Percentiles rank a stretch among this genome's conserved stretches.
Evolutionary conservation across 192 early-diverging fungal species (phyloP).

Genomic region (Mortierella alpina): DNA sequence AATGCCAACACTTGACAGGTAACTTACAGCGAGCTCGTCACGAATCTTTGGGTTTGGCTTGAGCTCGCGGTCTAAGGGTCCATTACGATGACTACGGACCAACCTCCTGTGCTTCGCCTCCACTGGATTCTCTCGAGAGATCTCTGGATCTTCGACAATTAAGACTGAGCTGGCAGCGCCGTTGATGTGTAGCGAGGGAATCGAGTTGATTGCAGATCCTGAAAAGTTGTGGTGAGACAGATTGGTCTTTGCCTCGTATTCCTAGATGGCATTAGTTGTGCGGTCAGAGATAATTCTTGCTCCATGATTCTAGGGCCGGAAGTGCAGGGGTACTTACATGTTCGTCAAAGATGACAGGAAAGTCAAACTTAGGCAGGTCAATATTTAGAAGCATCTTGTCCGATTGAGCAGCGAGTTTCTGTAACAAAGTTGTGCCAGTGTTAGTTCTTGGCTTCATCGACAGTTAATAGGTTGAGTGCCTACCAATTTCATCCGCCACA

Average conservation of each 20-base stretch:
- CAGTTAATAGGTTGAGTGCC: too few relatives aligned
- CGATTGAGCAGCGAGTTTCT: constrained; percentile 63
- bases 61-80: constrained; percentile 90
- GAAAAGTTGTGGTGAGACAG: constrained; percentile 18
- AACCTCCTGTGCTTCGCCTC: constrained; percentile 95
- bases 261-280: constrained; percentile 50
- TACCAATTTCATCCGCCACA: constrained; percentile 1
- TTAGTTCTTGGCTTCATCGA: background rate
- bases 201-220: constrained; percentile 8
- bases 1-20: background rate
- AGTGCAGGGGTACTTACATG: constrained; percentile 60
- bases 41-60: constrained; percentile 97
- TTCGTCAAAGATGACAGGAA: constrained; percentile 95
- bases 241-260: constrained; percentile 56
- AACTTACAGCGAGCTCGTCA: constrained; percentile 91
- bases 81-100: constrained; percentile 89
- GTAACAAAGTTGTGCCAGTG: constrained; percentile 17
- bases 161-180: constrained; percentile 52
- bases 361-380: constrained; percentile 95
- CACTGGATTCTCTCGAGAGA: constrained; percentile 90
- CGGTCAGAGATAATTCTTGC: background rate
- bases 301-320: too few relatives aligned
- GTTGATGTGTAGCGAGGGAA: constrained; percentile 23
- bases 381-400: constrained; percentile 84
- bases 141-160: constrained; percentile 86